Percentiles rank a stretch among this genome's conserved stretches.
Evolutionary conservation across 768 basidiomycete genomes (phyloP).

Genomic region (Pilatotrama ljubarskyi): DNA sequence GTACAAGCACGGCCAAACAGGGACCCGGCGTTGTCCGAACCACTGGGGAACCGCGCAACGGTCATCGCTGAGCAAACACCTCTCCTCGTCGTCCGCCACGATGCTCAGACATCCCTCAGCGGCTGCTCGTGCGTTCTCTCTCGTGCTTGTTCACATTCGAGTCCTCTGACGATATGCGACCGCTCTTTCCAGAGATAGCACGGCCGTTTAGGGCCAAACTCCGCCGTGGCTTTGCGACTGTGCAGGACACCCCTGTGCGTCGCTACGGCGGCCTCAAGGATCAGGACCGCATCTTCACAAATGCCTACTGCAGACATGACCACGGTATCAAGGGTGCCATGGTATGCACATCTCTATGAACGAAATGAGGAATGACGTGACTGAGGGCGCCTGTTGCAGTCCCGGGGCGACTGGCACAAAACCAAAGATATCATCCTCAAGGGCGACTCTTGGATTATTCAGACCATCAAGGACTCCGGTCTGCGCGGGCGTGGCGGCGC

Average conservation of each 20-base stretch:
- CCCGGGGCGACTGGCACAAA: slow-evolving; percentile 96
- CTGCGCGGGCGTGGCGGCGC: slow-evolving; percentile 95
- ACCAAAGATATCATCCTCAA: slow-evolving; percentile 96
- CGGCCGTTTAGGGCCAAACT: slow-evolving; percentile 33
- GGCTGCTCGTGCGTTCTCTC: slow-evolving; percentile 25
- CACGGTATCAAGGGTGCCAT: slow-evolving; percentile 90
- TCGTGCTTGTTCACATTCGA: not conserved
- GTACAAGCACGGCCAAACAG: slow-evolving; percentile 14
- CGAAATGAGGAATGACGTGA: not conserved
- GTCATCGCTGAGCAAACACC: slow-evolving; percentile 16
- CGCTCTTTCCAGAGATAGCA: slow-evolving; percentile 21
- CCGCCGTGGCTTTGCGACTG: slow-evolving; percentile 61
- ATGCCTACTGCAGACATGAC: slow-evolving; percentile 85
- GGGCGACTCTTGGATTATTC: slow-evolving; percentile 97
- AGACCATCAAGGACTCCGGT: slow-evolving; percentile 94
- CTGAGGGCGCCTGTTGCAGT: slow-evolving; percentile 40
- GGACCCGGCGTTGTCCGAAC: slow-evolving; percentile 21
- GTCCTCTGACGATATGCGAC: not conserved
- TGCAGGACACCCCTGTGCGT: slow-evolving; percentile 82
- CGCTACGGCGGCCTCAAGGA: slow-evolving; percentile 94
- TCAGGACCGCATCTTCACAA: slow-evolving; percentile 93
- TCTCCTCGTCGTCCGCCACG: slow-evolving; percentile 29
- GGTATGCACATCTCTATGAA: slow-evolving; percentile 44
- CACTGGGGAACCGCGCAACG: slow-evolving; percentile 9
- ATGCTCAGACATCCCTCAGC: slow-evolving; percentile 34